Conservation (phyloP, 352 stramenopile species). For the Phytophthora podocarpi region DNA sequence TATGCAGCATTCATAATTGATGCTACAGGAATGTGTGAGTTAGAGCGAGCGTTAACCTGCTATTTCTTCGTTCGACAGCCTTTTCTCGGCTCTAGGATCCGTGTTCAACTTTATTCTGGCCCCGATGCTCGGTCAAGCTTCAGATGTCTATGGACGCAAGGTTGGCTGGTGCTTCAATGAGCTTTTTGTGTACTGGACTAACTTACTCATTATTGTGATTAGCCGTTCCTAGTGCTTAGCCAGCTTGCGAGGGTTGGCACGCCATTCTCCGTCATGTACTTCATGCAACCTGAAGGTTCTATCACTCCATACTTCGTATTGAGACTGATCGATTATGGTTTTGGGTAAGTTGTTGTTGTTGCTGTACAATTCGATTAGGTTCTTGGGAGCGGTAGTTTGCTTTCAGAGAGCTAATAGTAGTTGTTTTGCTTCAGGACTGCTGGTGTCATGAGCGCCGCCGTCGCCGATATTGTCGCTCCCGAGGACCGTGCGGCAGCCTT, state of each 20-base stretch:
- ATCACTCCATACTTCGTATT: conserved; percentile 74
- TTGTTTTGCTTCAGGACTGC: conserved; percentile 44
- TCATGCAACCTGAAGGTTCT: conserved; percentile 55
- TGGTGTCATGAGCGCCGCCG: conserved; percentile 62
- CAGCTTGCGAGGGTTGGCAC: conserved; percentile 62
- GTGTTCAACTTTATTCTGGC: conserved; percentile 70
- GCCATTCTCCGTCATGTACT: conserved; percentile 77
- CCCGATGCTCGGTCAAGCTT: conserved; percentile 73
- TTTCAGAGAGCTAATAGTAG: not conserved
- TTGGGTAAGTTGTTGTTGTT: conserved; percentile 66
- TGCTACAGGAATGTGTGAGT: not conserved
- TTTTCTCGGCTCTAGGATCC: conserved; percentile 69
- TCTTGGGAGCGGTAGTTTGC: no score
- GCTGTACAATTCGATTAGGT: no score
- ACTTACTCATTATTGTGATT: conserved; percentile 3
- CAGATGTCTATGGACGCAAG: conserved; percentile 79
- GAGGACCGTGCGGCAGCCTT: conserved; percentile 66
- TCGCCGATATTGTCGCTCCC: conserved; percentile 65
- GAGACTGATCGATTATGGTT: conserved; percentile 63
- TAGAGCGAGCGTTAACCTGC: not conserved
- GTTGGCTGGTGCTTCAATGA: conserved; percentile 29
- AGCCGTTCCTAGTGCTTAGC: conserved; percentile 76
- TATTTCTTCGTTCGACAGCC: conserved; percentile 27
- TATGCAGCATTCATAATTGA: conserved; percentile 19
- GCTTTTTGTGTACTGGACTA: not conserved